Base-by-base conservation (phyloP, 169 alveolate species). In the Plasmodium falciparum region DNA sequence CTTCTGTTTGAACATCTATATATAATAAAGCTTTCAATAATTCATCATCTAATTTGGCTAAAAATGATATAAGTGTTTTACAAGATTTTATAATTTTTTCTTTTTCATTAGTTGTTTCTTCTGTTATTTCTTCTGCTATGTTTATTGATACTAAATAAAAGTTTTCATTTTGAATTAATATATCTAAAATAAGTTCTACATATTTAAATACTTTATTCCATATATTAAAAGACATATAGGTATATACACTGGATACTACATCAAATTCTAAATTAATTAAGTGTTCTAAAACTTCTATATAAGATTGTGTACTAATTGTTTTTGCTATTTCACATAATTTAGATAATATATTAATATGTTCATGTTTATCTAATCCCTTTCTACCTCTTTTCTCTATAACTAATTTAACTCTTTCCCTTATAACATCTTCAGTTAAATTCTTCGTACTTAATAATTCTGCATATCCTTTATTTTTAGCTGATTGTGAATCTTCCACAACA, bases 301-400 rank as follows among this genome's bases (percentile, higher is more conserved):
- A 95, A 13, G 96, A 93, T 71, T 94, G 92, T 17, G 93, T 93
- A 11, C 97, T 95, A 12, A 94, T 80, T 13, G 93, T 92, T 73
- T 93, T 95, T 50, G 97, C 96, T 54, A 96, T 92, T 70, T 96
- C 97, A 20, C 97, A 96, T 29, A 96, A 92, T 13, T 93, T 91
- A 76, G 96, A 93, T 61, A 96, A 76, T 20, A 96, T 91, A 52
- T 96, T 88, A 63, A 95, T 95, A 50, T 97, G 96, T 58, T 96
- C 98, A 74, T 91, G 94, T 24, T 94, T 95, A 71, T 96, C 97
- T 29, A 95, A 96, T 15, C 98, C 98, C 22, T 97, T 88, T 66
- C 96, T 94, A 11, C 98, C 98, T 33, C 98, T 92, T 72, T 93
- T 96, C 75, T 95, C 98, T 5, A 96, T 95, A 3, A 96, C 95